A percentile compares a stretch with the other conserved stretches of the same genome.
Conservation (phyloP, 2,329 filamentous ascomycete genomes). For the Epichloe baconii region DNA sequence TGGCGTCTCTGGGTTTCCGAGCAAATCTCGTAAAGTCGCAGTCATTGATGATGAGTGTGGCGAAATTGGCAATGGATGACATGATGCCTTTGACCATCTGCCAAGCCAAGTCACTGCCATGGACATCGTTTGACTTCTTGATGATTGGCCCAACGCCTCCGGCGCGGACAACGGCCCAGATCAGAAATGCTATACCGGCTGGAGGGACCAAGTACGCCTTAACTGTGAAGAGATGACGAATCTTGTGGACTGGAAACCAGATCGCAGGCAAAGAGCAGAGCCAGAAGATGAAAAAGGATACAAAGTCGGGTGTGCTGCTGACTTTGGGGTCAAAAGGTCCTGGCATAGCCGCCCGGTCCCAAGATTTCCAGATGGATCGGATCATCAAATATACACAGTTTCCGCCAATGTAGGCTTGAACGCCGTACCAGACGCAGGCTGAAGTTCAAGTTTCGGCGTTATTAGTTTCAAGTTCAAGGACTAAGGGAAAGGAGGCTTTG, state of each 20-base stretch:
- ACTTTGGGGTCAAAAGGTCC: constrained; percentile 53
- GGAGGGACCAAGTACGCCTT: constrained; percentile 75
- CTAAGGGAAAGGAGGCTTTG: not conserved
- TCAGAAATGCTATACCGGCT: constrained; percentile 75
- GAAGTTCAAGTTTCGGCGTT: not conserved
- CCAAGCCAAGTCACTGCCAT: constrained; percentile 65
- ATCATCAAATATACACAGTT: constrained; percentile 85
- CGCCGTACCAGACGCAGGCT: constrained; percentile 79
- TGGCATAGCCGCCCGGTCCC: constrained; percentile 44
- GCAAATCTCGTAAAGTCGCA: constrained; percentile 82
- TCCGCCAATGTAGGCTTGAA: constrained; percentile 75
- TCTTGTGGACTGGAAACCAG: constrained; percentile 80
- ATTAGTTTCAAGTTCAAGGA: not conserved
- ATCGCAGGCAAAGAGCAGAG: constrained; percentile 66
- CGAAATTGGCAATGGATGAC: constrained; percentile 82
- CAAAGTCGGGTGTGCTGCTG: constrained; percentile 62
- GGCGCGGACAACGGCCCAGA: constrained; percentile 73
- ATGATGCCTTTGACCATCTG: constrained; percentile 75
- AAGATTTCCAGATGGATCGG: constrained; percentile 63
- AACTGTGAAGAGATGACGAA: constrained; percentile 81
- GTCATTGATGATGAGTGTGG: constrained; percentile 70
- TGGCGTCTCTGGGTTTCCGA: constrained; percentile 56
- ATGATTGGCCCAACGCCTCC: constrained; percentile 77
- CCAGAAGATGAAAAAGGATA: constrained; percentile 84
- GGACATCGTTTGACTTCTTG: constrained; percentile 46